Conservation (phyloP, 2,329 filamentous ascomycete species). For the Fusarium sp. region DNA sequence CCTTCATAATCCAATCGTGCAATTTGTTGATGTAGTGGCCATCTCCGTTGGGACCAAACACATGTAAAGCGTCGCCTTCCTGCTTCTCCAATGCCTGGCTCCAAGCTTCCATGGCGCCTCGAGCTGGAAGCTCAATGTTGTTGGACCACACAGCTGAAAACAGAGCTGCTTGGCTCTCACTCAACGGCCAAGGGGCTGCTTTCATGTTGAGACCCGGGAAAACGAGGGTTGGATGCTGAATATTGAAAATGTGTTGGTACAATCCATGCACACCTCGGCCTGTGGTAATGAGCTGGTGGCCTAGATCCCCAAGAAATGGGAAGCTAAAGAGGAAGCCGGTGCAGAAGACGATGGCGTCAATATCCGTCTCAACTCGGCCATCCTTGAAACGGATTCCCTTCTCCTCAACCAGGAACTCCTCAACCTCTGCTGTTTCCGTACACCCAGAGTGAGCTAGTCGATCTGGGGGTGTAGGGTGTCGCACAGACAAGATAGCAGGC, state of each 20-base stretch:
- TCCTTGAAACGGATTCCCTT: conserved; percentile 74
- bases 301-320: conserved; percentile 70
- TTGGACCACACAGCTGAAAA: conserved; percentile 82
- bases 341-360: conserved; percentile 86
- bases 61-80: conserved; percentile 46
- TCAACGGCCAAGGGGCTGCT: conserved; percentile 87
- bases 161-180: conserved; percentile 81
- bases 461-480: conserved; percentile 58
- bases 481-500: conserved; percentile 73
- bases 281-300: conserved; percentile 67
- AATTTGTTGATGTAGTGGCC: conserved; percentile 75
- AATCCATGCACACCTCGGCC: conserved; percentile 77
- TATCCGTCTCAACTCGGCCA: conserved; percentile 68
- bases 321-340: conserved; percentile 90
- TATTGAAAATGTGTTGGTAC: conserved; percentile 83
- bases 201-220: conserved; percentile 82
- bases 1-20: conserved; percentile 67
- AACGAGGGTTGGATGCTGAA: conserved; percentile 78
- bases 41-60: conserved; percentile 57
- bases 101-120: conserved; percentile 75
- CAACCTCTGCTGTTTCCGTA: conserved; percentile 67
- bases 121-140: conserved; percentile 70
- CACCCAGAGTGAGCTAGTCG: conserved; percentile 57
- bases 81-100: conserved; percentile 70
- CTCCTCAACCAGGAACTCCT: conserved; percentile 61